Evolutionary conservation across 1,139 yeast species (phyloP), one percentile per base, ranked within the genome.

Genomic region (Scheffersomyces cryptocercus): DNA sequence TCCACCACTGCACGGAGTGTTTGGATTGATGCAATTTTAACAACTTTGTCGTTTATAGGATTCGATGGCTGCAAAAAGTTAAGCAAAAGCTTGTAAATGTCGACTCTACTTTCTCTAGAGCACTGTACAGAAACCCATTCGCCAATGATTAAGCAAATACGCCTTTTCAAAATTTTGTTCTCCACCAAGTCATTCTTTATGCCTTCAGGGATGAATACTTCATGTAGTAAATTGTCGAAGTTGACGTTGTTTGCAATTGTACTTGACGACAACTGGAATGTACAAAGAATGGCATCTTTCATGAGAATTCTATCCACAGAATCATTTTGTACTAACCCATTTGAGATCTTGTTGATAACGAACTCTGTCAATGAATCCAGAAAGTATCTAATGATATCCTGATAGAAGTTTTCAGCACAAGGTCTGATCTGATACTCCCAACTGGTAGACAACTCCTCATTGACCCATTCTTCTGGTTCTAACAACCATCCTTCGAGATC

Each of bases 401-500:
- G 88, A 58, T 84, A 91, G 52, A 89, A 82, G 54, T 84, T 82
- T 53, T 90, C 97, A 0, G 96, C 90, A 62, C 97, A 88, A 2
- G 95, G 91, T 42, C 96, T 74, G 5, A 90, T 75, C 57, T 88
- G 93, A 58, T 73, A 89, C 58, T 91, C 97, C 82, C 89, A 89
- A 54, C 88, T 84, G 6, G 82, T 73, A 35, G 85, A 79, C 45
- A 84, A 69, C 53, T 90, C 96, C 58, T 88, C 96, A 50, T 83
- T 83, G 29, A 88, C 82, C 89, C 96, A 93, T 58, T 88, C 97
- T 62, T 90, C 98, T 0, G 98, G 97, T 47, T 89, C 96, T 29
- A 78, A 64, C 11, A 73, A 64, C 98, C 98, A 93, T 38, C 80
- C 70, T 53, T 87, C 95, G 39, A 91, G 65, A 58, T 91, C 98